phyloP scores from a whole-genome alignment of 1,139 yeast genomes.

The Meyerozyma elateridarum region DNA sequence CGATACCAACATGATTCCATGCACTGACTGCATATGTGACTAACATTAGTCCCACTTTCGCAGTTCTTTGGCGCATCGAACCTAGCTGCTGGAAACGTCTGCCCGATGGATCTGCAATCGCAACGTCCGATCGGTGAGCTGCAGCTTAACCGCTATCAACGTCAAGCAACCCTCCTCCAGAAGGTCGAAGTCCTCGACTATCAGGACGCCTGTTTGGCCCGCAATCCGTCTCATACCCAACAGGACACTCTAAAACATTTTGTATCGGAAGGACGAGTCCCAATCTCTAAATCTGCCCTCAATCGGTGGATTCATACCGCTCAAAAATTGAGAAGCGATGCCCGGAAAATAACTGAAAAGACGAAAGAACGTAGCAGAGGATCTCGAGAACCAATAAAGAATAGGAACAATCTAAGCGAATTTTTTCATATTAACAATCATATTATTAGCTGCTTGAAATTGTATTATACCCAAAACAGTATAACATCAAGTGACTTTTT shows the following conservation, averaged over 20 bases:
- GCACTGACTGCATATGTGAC: no score
- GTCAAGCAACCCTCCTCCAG: conserved; percentile 13
- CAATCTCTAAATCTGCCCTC: conserved; percentile 18
- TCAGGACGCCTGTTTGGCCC: conserved; percentile 12
- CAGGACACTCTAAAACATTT: conserved; percentile 18
- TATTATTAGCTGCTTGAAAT: conserved; percentile 11
- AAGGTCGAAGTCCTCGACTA: conserved; percentile 16
- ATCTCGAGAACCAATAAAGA: conserved; percentile 6
- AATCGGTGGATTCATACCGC: conserved; percentile 19
- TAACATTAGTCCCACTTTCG: no score
- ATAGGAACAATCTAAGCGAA: conserved; percentile 6
- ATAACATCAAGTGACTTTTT: conserved; percentile 8
- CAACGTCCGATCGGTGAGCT: no score
- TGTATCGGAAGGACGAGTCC: conserved; percentile 10
- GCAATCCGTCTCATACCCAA: conserved; percentile 18
- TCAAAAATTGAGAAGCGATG: conserved; percentile 10
- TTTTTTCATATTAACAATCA: conserved; percentile 9
- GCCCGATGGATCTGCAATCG: no score
- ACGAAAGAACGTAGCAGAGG: conserved; percentile 10
- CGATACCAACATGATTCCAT: no score
- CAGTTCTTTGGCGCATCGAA: no score
- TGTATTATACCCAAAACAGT: conserved; percentile 10
- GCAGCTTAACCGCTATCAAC: no score
- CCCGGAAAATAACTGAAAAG: conserved; percentile 6
- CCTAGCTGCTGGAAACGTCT: no score